Conservation (phyloP, 75 land plant genomes). For the Chamaecyparis obtusa region DNA sequence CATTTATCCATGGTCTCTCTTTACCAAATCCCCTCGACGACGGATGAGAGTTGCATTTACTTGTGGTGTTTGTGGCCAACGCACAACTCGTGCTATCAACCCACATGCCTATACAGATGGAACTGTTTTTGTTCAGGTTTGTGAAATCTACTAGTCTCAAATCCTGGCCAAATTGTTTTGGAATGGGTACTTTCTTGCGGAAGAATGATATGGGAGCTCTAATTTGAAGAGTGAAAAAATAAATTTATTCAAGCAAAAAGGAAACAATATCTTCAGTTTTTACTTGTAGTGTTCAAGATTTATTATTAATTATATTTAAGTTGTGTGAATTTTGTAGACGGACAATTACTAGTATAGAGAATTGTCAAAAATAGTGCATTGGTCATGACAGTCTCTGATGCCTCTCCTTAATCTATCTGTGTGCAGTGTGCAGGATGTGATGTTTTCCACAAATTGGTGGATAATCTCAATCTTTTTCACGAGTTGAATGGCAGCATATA, state of each 20-base stretch:
- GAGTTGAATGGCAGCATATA: constrained; percentile 82
- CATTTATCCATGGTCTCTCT: constrained; percentile 72
- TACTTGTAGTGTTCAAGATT: background rate
- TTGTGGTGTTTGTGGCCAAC: constrained; percentile 88
- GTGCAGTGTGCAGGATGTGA: constrained; percentile 91
- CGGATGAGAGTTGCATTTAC: constrained; percentile 95
- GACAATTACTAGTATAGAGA: background rate
- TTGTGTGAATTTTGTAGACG: background rate
- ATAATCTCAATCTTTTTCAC: constrained; percentile 89
- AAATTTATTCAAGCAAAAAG: background rate
- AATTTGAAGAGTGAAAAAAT: background rate
- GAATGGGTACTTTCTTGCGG: background rate
- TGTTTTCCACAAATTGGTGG: constrained; percentile 90
- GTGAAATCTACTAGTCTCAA: background rate
- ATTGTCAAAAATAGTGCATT: background rate
- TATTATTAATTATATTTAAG: background rate
- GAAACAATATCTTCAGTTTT: background rate
- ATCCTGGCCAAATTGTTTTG: background rate
- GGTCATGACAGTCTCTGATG: background rate
- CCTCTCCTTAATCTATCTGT: background rate
- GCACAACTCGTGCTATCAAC: constrained; percentile 94
- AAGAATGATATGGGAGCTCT: background rate
- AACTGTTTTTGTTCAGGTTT: constrained; percentile 97
- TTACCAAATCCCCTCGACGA: constrained; percentile 90
- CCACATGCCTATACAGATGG: constrained; percentile 99